phyloP scores from a whole-genome alignment of 768 basidiomycete species.

The Rossbeevera mucosa region DNA sequence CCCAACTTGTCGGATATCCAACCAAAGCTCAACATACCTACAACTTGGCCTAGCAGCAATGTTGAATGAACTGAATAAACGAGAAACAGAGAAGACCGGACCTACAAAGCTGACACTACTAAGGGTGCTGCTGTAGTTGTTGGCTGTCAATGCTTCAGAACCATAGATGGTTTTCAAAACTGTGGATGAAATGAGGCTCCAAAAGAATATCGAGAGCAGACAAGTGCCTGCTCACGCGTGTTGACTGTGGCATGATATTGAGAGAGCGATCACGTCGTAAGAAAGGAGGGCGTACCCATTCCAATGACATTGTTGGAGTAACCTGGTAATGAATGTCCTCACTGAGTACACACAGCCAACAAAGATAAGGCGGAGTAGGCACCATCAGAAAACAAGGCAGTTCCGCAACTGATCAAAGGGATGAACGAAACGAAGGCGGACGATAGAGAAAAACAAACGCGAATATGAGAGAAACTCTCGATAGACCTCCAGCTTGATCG shows the following conservation, averaged over 20 bases:
- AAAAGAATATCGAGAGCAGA: not conserved
- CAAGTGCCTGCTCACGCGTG: slow-evolving; percentile 48
- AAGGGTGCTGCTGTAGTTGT: slow-evolving; percentile 61
- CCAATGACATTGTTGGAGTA: slow-evolving; percentile 82
- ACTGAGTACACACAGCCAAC: slow-evolving; percentile 3
- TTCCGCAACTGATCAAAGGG: slow-evolving; percentile 59
- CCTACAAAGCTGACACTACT: slow-evolving; percentile 78
- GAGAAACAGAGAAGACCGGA: slow-evolving; percentile 63
- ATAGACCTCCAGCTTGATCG: slow-evolving; percentile 24
- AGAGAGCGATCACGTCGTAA: not conserved
- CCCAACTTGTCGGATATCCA: slow-evolving; percentile 84
- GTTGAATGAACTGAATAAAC: slow-evolving; percentile 60
- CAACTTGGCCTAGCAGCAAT: slow-evolving; percentile 70
- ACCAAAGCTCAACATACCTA: slow-evolving; percentile 81
- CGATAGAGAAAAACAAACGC: slow-evolving; percentile 49
- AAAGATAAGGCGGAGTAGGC: slow-evolving; percentile 3
- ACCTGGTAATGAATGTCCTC: slow-evolving; percentile 37
- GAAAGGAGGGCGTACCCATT: slow-evolving; percentile 45
- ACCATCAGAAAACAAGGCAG: slow-evolving; percentile 87
- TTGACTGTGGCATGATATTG: slow-evolving; percentile 45
- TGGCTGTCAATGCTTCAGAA: slow-evolving; percentile 39
- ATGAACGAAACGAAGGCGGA: not conserved
- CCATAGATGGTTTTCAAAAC: slow-evolving; percentile 74
- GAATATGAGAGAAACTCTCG: slow-evolving; percentile 77
- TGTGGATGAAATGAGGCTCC: slow-evolving; percentile 23